phyloP scores from a whole-genome alignment of 2,329 filamentous ascomycete genomes.

The Colletotrichum sublineola region DNA sequence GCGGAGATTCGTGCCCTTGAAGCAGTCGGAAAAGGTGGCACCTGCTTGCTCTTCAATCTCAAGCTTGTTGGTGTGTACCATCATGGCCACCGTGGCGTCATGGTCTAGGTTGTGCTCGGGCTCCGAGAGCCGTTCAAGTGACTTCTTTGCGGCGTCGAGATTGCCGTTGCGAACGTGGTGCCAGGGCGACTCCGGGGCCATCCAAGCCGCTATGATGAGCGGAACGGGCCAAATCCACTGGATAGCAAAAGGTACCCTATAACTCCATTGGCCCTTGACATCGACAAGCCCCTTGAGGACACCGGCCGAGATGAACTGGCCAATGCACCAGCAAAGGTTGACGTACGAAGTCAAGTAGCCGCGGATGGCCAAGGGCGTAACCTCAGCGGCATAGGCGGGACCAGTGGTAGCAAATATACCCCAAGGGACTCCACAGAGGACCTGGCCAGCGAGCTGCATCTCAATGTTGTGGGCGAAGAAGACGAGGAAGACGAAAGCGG shows the following conservation, averaged over 20 bases:
- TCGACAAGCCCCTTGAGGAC: conserved; percentile 55
- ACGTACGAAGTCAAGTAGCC: conserved; percentile 59
- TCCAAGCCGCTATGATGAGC: conserved; percentile 49
- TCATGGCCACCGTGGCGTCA: conserved; percentile 55
- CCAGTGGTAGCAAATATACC: conserved; percentile 61
- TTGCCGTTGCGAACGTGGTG: conserved; percentile 52
- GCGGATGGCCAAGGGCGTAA: conserved; percentile 57
- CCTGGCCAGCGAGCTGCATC: conserved; percentile 59
- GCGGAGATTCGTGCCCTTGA: conserved; percentile 61
- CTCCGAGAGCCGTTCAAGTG: conserved; percentile 51
- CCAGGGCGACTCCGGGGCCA: conserved; percentile 56
- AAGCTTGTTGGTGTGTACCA: conserved; percentile 60
- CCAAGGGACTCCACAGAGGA: conserved; percentile 61
- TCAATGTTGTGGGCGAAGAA: conserved; percentile 62
- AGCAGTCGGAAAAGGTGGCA: conserved; percentile 59
- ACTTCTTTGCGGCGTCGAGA: conserved; percentile 50
- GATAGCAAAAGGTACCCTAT: conserved; percentile 56
- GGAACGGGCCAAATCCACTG: conserved; percentile 57
- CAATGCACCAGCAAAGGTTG: conserved; percentile 60
- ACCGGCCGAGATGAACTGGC: conserved; percentile 58
- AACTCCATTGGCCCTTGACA: conserved; percentile 53
- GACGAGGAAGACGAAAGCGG: conserved; percentile 61
- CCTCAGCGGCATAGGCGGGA: conserved; percentile 60
- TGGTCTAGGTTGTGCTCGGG: conserved; percentile 51
- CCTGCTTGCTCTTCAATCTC: conserved; percentile 58